These are phyloP conservation scores for Hyphodiscus sp. DNA, from an alignment of 2,329 filamentous ascomycete species.

Conservation along the genomic window DNA sequence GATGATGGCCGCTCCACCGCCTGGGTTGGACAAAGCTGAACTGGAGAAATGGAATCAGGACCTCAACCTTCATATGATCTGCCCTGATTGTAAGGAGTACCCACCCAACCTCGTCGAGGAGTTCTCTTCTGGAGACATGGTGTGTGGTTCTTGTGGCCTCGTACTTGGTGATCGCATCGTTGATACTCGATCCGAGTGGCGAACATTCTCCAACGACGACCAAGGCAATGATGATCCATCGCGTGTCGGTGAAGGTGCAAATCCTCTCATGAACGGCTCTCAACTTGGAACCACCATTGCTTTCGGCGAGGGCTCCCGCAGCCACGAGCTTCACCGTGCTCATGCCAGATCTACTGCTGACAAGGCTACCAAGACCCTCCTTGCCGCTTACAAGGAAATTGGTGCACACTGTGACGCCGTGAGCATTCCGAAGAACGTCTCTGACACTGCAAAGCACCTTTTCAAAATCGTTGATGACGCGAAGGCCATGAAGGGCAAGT, in stretches of 20 bases:
- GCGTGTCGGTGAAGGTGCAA: conserved; percentile 91
- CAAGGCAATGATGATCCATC: conserved; percentile 94
- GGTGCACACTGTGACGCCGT: conserved; percentile 80
- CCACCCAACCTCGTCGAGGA: conserved; percentile 94
- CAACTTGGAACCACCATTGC: conserved; percentile 86
- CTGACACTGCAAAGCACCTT: conserved; percentile 87
- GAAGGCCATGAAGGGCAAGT: conserved; percentile 92
- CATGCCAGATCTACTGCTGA: conserved; percentile 78
- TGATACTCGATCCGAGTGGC: conserved; percentile 95
- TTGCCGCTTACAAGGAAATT: conserved; percentile 84
- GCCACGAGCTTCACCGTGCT: conserved; percentile 70
- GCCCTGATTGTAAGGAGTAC: conserved; percentile 82
- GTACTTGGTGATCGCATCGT: conserved; percentile 88
- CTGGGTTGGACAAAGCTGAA: conserved; percentile 15
- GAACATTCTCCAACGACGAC: conserved; percentile 97
- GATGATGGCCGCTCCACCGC: conserved; percentile 38
- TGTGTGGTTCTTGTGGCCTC: conserved; percentile 85
- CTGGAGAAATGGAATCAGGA: conserved; percentile 51
- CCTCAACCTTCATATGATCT: conserved; percentile 77
- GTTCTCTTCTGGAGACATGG: conserved; percentile 84
- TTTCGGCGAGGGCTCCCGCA: conserved; percentile 67
- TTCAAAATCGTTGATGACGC: conserved; percentile 93
- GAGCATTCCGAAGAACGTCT: conserved; percentile 71
- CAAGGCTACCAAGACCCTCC: conserved; percentile 74
- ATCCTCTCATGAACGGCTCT: conserved; percentile 82